These are phyloP conservation scores for Cyclotella sp. DNA, from an alignment of 108 stramenopile species.

Conservation along the genomic window DNA sequence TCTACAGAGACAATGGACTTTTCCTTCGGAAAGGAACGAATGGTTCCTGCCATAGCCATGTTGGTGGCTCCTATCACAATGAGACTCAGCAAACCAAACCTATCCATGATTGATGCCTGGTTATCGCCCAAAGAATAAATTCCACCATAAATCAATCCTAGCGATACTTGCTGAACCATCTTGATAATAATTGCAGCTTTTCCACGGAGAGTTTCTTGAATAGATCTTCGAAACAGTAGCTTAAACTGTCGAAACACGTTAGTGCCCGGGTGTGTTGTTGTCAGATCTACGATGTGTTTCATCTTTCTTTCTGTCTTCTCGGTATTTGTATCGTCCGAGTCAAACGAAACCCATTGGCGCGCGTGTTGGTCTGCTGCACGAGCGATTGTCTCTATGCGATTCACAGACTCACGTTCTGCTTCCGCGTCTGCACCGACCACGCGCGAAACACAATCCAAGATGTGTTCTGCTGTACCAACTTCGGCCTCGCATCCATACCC, in stretches of 20 bases:
- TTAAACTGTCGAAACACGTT: slow-evolving; percentile 76
- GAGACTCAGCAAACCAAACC: slow-evolving; percentile 84
- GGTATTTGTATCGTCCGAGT: slow-evolving; percentile 10
- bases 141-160: slow-evolving; percentile 86
- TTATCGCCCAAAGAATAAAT: slow-evolving; percentile 79
- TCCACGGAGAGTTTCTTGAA: slow-evolving; percentile 73
- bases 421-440: slow-evolving; percentile 58
- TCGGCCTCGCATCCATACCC: slow-evolving; percentile 63
- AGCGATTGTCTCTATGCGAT: slow-evolving; percentile 65
- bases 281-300: slow-evolving; percentile 52
- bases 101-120: slow-evolving; percentile 85
- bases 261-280: slow-evolving; percentile 54
- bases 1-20: slow-evolving; percentile 82
- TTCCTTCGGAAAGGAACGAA: slow-evolving; percentile 88
- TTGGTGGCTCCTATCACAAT: slow-evolving; percentile 87
- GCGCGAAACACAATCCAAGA: slow-evolving; percentile 84
- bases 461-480: slow-evolving; percentile 80
- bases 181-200: slow-evolving; percentile 81
- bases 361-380: slow-evolving; percentile 44
- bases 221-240: slow-evolving; percentile 64
- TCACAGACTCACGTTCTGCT: slow-evolving; percentile 35
- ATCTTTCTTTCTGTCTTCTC: slow-evolving; percentile 39
- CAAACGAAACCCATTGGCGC: slow-evolving; percentile 45
- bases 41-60: slow-evolving; percentile 85
- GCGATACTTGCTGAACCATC: slow-evolving; percentile 79